Base-by-base conservation (phyloP, 768 basidiomycete genomes). In the Pisolithus tinctorius region DNA sequence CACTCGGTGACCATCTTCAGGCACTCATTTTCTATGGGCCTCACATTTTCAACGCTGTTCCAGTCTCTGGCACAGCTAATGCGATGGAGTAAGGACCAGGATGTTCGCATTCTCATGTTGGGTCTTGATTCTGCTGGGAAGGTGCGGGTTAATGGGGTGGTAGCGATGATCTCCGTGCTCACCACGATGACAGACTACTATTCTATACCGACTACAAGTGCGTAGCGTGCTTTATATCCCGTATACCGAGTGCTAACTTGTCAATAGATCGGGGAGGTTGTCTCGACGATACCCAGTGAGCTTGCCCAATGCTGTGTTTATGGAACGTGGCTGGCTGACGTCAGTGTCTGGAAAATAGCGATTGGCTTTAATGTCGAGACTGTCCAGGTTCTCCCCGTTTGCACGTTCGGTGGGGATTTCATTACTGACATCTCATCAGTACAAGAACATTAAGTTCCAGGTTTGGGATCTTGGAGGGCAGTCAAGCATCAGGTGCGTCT, bases 321-420 rank as follows among this genome's bases (percentile, higher is more conserved):
- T 36, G 27, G 26, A 31, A 8, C 44, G 26, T 17, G 11, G 42
- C 3, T 42, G 6, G 36, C 54, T 64, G 53, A 65, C 40, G n/a
- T 17, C 16, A 48, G 9, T 13, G n/a, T 20, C 43, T 52, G 55
- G 34, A 4, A 51, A 34, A 39, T 60, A 95, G 93, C 95, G 17
- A 98, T 99, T 66, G 96, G 96, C n/a, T 99, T 99, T 78, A 99
- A 99, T 63, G 96, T 98, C 48, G 96, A 99, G 72, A 98, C 96
- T 7, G 94, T 99, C 40, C 86, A 89, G 70, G 88, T 88, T 51
- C 25, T 65, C 39, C 46, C 31, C 11, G 20, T 6, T 31, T 40
- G 16, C 17, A 14, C 27, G 23, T 7, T 40, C 9, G 5, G 11
- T 27, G 14, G 42, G 17, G 13, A 25, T 49, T 10, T 48, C 43